phyloP scores from a whole-genome alignment of 2,329 filamentous ascomycete species.

The Pestalotiopsis sp. region DNA sequence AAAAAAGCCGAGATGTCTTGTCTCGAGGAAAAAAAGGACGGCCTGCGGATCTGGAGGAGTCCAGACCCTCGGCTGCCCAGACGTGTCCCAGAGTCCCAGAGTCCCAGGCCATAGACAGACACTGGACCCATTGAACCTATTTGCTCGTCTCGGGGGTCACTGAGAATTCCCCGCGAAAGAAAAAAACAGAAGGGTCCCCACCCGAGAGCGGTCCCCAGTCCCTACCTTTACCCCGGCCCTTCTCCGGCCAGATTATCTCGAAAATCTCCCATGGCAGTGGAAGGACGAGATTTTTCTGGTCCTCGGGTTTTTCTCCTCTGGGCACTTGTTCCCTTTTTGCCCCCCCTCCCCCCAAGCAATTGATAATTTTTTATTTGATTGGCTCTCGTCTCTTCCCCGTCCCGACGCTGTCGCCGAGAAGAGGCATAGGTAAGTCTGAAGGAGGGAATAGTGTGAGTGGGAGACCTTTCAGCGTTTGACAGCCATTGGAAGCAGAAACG shows the following conservation, averaged over 20 bases:
- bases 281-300: too few species aligned
- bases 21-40: neutral
- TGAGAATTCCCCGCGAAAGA: constrained; percentile 12
- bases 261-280: neutral
- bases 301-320: too few species aligned
- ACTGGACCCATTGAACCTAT: neutral
- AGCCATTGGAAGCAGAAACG: neutral
- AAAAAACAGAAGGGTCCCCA: neutral
- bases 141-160: neutral
- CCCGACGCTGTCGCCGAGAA: neutral
- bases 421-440: neutral
- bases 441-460: too few species aligned
- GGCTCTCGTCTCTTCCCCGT: neutral
- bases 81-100: neutral
- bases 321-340: neutral
- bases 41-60: neutral
- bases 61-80: neutral
- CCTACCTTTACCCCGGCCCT: constrained; percentile 26
- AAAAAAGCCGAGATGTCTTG: neutral
- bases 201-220: constrained; percentile 12
- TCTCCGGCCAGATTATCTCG: constrained; percentile 24
- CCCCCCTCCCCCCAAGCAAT: neutral
- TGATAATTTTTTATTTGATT: neutral
- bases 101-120: neutral
- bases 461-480: neutral